These are phyloP conservation scores for Epichloe coenophiala DNA, from an alignment of 2,329 filamentous ascomycete genomes.

Conservation along the genomic window DNA sequence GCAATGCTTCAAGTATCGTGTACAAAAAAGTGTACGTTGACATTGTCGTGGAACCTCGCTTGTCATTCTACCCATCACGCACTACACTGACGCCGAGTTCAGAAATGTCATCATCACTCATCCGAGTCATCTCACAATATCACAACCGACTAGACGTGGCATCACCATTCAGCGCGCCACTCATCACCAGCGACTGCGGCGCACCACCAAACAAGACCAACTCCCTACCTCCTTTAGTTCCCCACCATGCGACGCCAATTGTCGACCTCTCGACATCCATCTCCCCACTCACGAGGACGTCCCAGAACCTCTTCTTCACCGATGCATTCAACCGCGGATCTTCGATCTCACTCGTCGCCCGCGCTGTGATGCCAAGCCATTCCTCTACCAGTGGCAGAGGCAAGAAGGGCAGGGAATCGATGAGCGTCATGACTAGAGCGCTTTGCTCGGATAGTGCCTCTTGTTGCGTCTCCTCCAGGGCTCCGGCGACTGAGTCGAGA, in stretches of 20 bases:
- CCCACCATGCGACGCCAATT: slow-evolving; percentile 80
- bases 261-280: slow-evolving; percentile 78
- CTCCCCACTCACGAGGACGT: slow-evolving; percentile 66
- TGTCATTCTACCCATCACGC: too few relatives aligned
- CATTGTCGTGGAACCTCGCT: too few relatives aligned
- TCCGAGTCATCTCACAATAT: slow-evolving; percentile 2
- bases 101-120: too few relatives aligned
- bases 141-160: slow-evolving; percentile 22
- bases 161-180: slow-evolving; percentile 32
- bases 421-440: slow-evolving; percentile 59
- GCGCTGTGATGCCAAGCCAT: slow-evolving; percentile 63
- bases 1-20: too few relatives aligned
- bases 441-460: slow-evolving; percentile 58
- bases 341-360: slow-evolving; percentile 49
- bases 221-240: slow-evolving; percentile 40
- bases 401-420: slow-evolving; percentile 67
- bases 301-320: slow-evolving; percentile 63
- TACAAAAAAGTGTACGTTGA: too few relatives aligned
- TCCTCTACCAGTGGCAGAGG: slow-evolving; percentile 58
- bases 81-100: too few relatives aligned
- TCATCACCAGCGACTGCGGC: slow-evolving; percentile 31
- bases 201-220: slow-evolving; percentile 24
- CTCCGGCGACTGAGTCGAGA: slow-evolving; percentile 20
- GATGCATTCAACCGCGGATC: slow-evolving; percentile 48
- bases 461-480: slow-evolving; percentile 11